phyloP scores from a whole-genome alignment of 345 rosid genomes.

The Firmiana major region DNA sequence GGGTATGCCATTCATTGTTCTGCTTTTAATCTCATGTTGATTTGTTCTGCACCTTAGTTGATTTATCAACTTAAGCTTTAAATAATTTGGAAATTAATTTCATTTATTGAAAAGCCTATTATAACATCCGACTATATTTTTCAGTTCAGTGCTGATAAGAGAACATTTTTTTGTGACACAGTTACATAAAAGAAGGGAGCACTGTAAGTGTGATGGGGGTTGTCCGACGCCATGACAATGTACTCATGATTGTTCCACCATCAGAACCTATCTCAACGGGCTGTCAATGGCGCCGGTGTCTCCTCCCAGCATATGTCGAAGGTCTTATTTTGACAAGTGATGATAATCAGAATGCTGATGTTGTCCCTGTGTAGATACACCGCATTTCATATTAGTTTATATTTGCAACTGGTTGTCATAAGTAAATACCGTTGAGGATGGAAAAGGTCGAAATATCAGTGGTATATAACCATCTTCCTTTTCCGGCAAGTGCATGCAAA shows the following conservation, averaged over 20 bases:
- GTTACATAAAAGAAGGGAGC: conserved; percentile 92
- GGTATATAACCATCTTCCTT: background rate
- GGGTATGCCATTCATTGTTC: conserved; percentile 46
- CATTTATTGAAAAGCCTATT: background rate
- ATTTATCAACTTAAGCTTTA: background rate
- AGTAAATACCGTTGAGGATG: conserved; percentile 17
- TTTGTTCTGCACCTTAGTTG: background rate
- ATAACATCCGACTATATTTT: background rate
- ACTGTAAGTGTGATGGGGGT: conserved; percentile 95
- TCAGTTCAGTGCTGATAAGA: conserved; percentile 8
- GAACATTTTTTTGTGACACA: conserved; percentile 24
- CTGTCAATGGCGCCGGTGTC: conserved; percentile 72
- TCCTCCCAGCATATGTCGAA: conserved; percentile 68
- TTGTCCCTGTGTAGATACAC: conserved; percentile 64
- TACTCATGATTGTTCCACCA: conserved; percentile 81
- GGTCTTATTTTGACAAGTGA: conserved; percentile 78
- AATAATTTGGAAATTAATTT: background rate
- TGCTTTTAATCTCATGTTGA: background rate
- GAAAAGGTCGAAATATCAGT: background rate
- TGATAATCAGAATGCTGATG: conserved; percentile 63
- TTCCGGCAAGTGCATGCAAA: conserved; percentile 7
- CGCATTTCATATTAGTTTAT: conserved; percentile 2
- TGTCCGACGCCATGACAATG: conserved; percentile 76
- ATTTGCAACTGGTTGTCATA: conserved; percentile 25
- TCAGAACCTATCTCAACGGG: conserved; percentile 63